Base-by-base conservation (phyloP, 2,329 filamentous ascomycete species). In the Diaporthe eres region DNA sequence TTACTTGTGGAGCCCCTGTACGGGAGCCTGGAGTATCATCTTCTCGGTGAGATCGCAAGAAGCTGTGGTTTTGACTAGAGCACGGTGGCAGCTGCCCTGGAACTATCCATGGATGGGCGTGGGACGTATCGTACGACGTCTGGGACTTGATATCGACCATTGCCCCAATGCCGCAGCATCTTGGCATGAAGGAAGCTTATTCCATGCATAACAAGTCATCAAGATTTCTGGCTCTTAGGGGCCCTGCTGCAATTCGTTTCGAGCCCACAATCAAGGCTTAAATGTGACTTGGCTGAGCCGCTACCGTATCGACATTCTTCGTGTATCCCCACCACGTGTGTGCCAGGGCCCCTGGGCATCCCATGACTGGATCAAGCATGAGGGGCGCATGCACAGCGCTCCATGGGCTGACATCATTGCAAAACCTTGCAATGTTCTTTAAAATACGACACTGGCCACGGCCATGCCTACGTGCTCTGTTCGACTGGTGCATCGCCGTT, bases 331-430 rank as follows among this genome's bases (percentile, higher is more conserved):
- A 53, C 65, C 65, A 70, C 8, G 31, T 28, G n/a, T 55, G 31
- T 53, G 47, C 65, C 65, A 70, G 65, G 65, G 65, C 22, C 65
- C 65, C 65, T 53, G 34, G 71, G 71, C 58, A 65, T 51, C 12
- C 49, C n/a, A 44, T 63, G 58, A 55, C 58, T 60, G 74, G 47
- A 57, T 68, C 70, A 73, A 77, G 72, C 34, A 72, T 70, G 75
- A 72, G 75, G 75, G 74, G 73, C 70, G 34, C 53, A 70, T 75
- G 74, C 75, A 74, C 70, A 65, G 65, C 34, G 63, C 42, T 75
- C 53, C 47, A 28, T 67, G 37, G 51, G 61, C 70, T 77, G 76
- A 76, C 76, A 77, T 77, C 76, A 77, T 77, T 68, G 71, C 74
- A 76, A 77, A 74, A 72, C 74, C 76, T 74, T 70, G 73, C 55